Percentiles rank a stretch among this genome's conserved stretches.
These are phyloP conservation scores for Vicia villosa DNA, from an alignment of 306 rosid genomes.

Conservation along the genomic window DNA sequence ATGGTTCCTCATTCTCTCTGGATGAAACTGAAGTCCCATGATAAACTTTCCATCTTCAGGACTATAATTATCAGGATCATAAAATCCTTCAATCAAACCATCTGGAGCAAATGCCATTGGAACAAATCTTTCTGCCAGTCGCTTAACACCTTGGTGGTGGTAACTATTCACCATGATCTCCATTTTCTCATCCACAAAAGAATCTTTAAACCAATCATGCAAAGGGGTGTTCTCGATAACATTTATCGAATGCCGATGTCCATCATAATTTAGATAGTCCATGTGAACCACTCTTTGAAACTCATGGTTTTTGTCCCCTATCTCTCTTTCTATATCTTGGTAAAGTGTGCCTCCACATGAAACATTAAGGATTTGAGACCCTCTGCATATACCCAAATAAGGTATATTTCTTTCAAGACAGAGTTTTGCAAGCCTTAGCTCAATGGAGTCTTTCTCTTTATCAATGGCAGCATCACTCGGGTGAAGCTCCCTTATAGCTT, in stretches of 20 bases:
- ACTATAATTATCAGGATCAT: conserved; percentile 42
- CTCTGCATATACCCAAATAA: conserved; percentile 75
- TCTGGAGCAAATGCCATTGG: conserved; percentile 48
- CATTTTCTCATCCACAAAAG: conserved; percentile 38
- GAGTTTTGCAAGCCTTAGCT: conserved; percentile 65
- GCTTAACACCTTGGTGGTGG: conserved; percentile 55
- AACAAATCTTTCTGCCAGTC: conserved; percentile 43
- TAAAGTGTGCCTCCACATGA: conserved; percentile 79
- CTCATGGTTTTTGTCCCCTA: conserved; percentile 33
- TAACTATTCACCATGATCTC: conserved; percentile 55
- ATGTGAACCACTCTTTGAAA: conserved; percentile 52
- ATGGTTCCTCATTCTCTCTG: conserved; percentile 44
- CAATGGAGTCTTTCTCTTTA: conserved; percentile 73
- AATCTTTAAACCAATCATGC: conserved; percentile 49
- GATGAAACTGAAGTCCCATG: conserved; percentile 57
- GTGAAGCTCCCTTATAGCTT: conserved; percentile 59
- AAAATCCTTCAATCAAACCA: conserved; percentile 54
- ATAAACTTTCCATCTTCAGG: conserved; percentile 44
- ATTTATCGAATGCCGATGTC: conserved; percentile 42
- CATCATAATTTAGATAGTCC: conserved; percentile 59
- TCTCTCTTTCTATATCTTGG: conserved; percentile 67
- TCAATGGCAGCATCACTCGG: conserved; percentile 70
- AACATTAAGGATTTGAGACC: conserved; percentile 73
- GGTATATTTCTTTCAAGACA: conserved; percentile 75
- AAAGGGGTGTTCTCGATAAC: conserved; percentile 35